phyloP scores from a whole-genome alignment of 495 filamentous ascomycete species.

The Apodospora peruviana region DNA sequence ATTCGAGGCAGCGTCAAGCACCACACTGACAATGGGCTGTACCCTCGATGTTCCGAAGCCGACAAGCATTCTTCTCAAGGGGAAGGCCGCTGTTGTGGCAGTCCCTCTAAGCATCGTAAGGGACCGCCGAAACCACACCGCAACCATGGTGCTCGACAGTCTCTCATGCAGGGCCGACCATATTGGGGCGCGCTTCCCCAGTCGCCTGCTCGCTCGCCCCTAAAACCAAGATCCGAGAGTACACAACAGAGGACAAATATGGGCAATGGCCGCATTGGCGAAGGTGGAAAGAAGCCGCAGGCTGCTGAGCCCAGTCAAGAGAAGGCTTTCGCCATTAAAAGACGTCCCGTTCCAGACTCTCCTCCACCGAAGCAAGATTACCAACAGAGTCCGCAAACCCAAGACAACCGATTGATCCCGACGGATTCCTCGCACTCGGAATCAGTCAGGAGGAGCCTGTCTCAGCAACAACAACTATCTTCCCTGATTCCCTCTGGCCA shows the following conservation, averaged over 20 bases:
- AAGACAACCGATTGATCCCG: conserved; percentile 21
- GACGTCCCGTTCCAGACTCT: conserved; percentile 8
- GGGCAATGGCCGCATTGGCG: neutral
- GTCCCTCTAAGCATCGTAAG: conserved; percentile 10
- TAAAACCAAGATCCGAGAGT: neutral
- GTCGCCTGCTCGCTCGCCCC: conserved; percentile 7
- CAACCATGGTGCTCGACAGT: neutral
- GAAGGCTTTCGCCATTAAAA: conserved; percentile 2
- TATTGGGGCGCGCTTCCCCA: conserved; percentile 9
- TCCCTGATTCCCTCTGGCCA: conserved; percentile 20
- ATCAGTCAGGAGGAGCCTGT: conserved; percentile 29
- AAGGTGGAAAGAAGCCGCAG: neutral
- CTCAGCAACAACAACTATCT: conserved; percentile 31
- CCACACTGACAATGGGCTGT: conserved; percentile 5
- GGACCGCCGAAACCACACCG: neutral
- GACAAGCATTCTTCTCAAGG: conserved; percentile 3
- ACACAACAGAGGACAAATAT: neutral
- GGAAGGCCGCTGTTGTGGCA: conserved; percentile 11
- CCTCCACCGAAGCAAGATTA: conserved; percentile 9
- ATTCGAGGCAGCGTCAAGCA: conserved; percentile 2
- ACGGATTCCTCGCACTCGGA: conserved; percentile 29
- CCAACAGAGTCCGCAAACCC: neutral
- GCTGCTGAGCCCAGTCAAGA: neutral
- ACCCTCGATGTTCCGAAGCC: conserved; percentile 1
- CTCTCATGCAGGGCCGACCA: conserved; percentile 4